These are phyloP conservation scores for Lupinus albus DNA, from an alignment of 306 rosid genomes.

Conservation along the genomic window DNA sequence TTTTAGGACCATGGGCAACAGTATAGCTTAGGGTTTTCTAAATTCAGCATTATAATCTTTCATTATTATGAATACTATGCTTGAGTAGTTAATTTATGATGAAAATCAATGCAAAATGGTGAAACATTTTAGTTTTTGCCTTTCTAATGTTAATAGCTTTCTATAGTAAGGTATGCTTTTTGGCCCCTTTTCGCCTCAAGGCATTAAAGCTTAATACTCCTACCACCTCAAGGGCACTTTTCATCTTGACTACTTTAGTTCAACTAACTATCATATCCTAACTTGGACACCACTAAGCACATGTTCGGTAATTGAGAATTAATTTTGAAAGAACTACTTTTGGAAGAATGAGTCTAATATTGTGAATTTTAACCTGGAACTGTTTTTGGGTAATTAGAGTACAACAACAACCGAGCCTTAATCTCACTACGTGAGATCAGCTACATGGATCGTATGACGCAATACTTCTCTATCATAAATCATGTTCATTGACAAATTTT, in stretches of 20 bases:
- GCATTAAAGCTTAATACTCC: background rate
- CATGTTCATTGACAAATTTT: no score
- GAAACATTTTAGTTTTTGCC: background rate
- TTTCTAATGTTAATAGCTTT: background rate
- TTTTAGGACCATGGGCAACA: background rate
- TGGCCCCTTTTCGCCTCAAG: background rate
- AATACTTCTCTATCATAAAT: no score
- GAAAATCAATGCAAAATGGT: conserved; percentile 6
- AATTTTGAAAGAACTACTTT: background rate
- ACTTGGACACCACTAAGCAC: background rate
- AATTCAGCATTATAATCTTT: background rate
- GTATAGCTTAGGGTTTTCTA: background rate
- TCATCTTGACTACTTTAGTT: background rate
- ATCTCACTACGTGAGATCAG: no score
- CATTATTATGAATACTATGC: background rate
- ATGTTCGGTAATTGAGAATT: background rate
- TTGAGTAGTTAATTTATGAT: background rate
- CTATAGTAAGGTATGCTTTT: background rate
- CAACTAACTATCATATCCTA: conserved; percentile 8
- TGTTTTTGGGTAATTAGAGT: background rate
- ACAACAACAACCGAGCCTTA: no score
- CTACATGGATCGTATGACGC: no score
- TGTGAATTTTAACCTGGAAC: background rate
- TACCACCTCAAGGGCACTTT: background rate
- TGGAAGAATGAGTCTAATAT: background rate